Percentiles rank a stretch among this genome's conserved stretches.
phyloP scores from a whole-genome alignment of 2,329 filamentous ascomycete species.

The Aspergillus novofumigatus region DNA sequence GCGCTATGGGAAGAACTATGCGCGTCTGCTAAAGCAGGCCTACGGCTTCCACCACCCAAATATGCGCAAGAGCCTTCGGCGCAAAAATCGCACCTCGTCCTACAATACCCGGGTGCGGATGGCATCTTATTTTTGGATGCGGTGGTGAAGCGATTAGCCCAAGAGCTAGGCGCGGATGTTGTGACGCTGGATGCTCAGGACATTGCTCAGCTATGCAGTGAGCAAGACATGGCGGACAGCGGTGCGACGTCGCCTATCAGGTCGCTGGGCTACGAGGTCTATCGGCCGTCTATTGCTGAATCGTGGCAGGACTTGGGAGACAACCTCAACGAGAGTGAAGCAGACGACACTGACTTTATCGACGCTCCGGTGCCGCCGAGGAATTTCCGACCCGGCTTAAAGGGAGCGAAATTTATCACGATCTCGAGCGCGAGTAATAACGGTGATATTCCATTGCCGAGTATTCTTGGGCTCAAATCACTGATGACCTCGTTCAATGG shows the following conservation, averaged over 20 bases:
- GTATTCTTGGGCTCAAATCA: slow-evolving; percentile 28
- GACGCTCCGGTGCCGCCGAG: slow-evolving; percentile 16
- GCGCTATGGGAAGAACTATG: slow-evolving; percentile 47
- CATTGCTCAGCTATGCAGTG: slow-evolving; percentile 41
- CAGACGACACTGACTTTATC: slow-evolving; percentile 40
- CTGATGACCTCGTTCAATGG: slow-evolving; percentile 30
- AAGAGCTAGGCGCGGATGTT: slow-evolving; percentile 47
- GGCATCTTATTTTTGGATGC: slow-evolving; percentile 53
- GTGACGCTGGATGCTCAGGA: slow-evolving; percentile 44
- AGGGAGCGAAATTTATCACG: slow-evolving; percentile 29
- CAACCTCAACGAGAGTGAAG: slow-evolving; percentile 44
- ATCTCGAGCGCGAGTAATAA: slow-evolving; percentile 30
- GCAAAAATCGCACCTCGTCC: slow-evolving; percentile 53
- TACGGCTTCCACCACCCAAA: slow-evolving; percentile 39
- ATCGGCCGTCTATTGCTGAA: slow-evolving; percentile 33
- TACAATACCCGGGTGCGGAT: slow-evolving; percentile 57
- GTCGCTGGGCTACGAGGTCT: slow-evolving; percentile 54
- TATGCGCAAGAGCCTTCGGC: slow-evolving; percentile 46
- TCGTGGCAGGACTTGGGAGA: slow-evolving; percentile 39
- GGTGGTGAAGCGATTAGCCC: slow-evolving; percentile 61
- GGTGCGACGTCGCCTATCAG: slow-evolving; percentile 33
- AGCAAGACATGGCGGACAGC: slow-evolving; percentile 38
- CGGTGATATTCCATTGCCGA: slow-evolving; percentile 31
- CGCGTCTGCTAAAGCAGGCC: slow-evolving; percentile 48
- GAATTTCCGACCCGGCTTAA: slow-evolving; percentile 16